These are phyloP conservation scores for Cordyceps fumosorosea DNA, from an alignment of 2,329 filamentous ascomycete genomes.

Conservation along the genomic window DNA sequence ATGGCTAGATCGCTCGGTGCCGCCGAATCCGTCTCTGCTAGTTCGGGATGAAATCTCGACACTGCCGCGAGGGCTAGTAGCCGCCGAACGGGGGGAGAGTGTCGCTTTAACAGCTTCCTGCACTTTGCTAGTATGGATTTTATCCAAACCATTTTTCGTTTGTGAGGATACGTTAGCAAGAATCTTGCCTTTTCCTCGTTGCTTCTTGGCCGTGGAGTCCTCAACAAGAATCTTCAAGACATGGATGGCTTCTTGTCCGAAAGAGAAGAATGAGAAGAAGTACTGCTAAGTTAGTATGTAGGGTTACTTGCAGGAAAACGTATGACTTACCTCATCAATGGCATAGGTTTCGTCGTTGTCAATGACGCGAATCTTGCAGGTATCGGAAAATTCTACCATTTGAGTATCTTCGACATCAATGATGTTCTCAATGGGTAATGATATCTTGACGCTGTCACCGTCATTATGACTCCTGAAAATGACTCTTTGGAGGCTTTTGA, in stretches of 20 bases:
- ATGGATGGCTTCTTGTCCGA: constrained; percentile 75
- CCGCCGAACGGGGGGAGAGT: constrained; percentile 40
- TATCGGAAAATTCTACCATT: constrained; percentile 87
- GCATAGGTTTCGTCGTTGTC: constrained; percentile 93
- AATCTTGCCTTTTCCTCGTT: constrained; percentile 15
- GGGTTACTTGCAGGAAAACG: neutral
- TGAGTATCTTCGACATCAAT: constrained; percentile 89
- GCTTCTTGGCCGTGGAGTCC: constrained; percentile 40
- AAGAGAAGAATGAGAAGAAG: constrained; percentile 92
- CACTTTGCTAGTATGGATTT: constrained; percentile 35
- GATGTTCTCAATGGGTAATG: constrained; percentile 78
- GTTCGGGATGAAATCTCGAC: constrained; percentile 40
- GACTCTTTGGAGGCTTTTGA: constrained; percentile 85
- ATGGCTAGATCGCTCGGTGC: constrained; percentile 42
- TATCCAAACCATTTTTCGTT: constrained; percentile 21
- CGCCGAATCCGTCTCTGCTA: constrained; percentile 48
- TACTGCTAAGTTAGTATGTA: constrained; percentile 48
- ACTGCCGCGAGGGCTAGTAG: constrained; percentile 49
- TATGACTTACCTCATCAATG: constrained; percentile 70
- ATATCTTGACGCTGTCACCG: constrained; percentile 94
- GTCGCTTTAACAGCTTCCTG: constrained; percentile 57
- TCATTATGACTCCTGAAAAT: constrained; percentile 96
- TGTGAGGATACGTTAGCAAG: constrained; percentile 19
- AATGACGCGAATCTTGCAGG: constrained; percentile 85
- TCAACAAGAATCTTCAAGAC: constrained; percentile 69